Base-by-base conservation (phyloP, 129 eudicot genomes). In the Saussurea involucrata region DNA sequence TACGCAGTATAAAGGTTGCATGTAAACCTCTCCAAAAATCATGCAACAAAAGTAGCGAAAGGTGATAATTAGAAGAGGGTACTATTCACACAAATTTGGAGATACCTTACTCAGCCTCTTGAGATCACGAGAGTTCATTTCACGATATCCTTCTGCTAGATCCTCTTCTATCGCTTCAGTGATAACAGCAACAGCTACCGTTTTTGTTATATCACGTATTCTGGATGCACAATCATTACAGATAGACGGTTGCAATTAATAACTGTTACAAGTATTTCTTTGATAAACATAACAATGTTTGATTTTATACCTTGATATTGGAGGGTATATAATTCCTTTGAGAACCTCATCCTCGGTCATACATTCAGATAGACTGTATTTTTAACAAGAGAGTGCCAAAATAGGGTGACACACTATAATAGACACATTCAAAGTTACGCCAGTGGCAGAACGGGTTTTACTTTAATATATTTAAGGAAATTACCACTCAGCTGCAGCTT, bases 401-500 rank as follows among this genome's bases (percentile, higher is more conserved):
- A 21, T 9, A 24, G 2, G 15, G 49, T 78, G 61, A 55, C n/a
- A 37, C 36, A 71, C 22, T 44, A 79, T 21, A 17, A n/a, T 11
- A 71, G 31, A 37, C 17, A 64, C 9, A 53, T 67, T 24, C 17
- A 29, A 21, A 69, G 69, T 18, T 57, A 60, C 24, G 7, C 18
- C 0, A 75, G 66, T 61, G 33, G 40, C 10, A 15, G 40, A 8
- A 70, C 11, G 12, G 11, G 42, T 8, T n/a, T 68, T 68, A 27
- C 0, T 53, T 17, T 68, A 1, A 68, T 68, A 68, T n/a, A 68
- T 58, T 8, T 7, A 32, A 73, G 66, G 65, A 75, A 68, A 63
- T 66, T 87, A 91, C 98, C 97, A 88, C 82, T 95, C 98, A 71
- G 98, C 93, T 77, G 98, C 97, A 76, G 97, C 98, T 83, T 95